Base-by-base conservation (phyloP, 2,329 filamentous ascomycete species). In the Pseudocercospora pini-densiflorae region DNA sequence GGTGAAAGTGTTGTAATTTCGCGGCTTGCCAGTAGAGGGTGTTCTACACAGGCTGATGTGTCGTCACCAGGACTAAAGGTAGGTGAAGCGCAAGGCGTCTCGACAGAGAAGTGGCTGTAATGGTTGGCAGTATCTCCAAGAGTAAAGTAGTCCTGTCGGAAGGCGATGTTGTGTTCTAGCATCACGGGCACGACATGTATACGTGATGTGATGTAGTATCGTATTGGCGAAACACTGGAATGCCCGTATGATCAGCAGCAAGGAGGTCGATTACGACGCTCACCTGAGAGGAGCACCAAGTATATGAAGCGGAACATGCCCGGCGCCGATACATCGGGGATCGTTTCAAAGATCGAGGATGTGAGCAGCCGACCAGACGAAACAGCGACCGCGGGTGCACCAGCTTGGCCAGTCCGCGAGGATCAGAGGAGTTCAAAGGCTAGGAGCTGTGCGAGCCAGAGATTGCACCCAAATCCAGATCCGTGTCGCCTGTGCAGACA, bases 21-120 rank as follows among this genome's bases (percentile, higher is more conserved):
- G 43, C 70, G 67, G 61, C 66, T 64, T 29, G 73, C 68, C 33
- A 75, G 69, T 53, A 75, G 65, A 55, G 71, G 72, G 43, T 74
- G 67, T 40, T 67, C 27, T 53, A 62, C 43, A 16, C 66, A 64
- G n/a, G 65, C 55, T 5, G 43, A 21, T 6, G 62, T 57, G 36
- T 62, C 62, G 21, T 66, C 45, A 49, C 9, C 51, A 7, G 57
- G 47, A 45, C 49, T 64, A 40, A 65, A 57, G 9, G 61, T 58
- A n/a, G 70, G 69, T 19, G 69, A 70, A 33, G 57, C 57, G 55
- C 36, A 64, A n/a, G 69, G 69, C 21, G 68, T 69, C 53, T 70
- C 71, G 27, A 61, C 61, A 10, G 65, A 68, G 61, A 61, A 70
- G 53, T 70, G 67, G 21, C 53, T 53, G 63, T 70, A 66, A 53